Base-by-base conservation (phyloP, 306 rosid species). In the Cyamopsis tetragonoloba region DNA sequence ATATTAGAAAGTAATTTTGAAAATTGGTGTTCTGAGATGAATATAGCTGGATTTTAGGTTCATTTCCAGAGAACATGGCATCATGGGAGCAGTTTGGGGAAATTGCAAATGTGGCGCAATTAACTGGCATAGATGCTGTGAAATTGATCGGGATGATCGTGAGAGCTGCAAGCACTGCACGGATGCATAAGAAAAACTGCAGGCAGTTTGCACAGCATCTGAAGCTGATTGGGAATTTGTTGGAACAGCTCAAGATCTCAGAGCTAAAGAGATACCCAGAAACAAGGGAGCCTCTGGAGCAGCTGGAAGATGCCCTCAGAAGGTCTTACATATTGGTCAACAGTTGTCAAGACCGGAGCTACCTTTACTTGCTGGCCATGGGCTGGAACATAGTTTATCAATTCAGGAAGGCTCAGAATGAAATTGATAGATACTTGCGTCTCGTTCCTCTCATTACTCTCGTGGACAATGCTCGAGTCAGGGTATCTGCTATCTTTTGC, bases 311-410 rank as follows among this genome's bases (percentile, higher is more conserved):
- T 10, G 95, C 99, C 6, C 88, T 90, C 18, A 86, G 97, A 66
- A 89, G 95, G 79, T 86, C 99, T 5, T 90, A 78, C 70, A 72
- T 86, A 55, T 80, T 95, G 85, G 91, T 95, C 72, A 79, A 88
- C 46, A 95, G 97, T 71, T 95, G 99, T 77, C 95, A 90, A 66
- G 97, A 90, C 48, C 79, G 93, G 32, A 90, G 99, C 71, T 95
- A 86, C 75, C 90, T 95, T 32, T 95, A 95, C 73, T 42, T 95
- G 78, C 77, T 95, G 24, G 99, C 99, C 28, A 95, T 95, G 97
- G 99, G 99, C 0, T 95, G 99, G 97, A 95, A 88, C 82, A 86
- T 95, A 50, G 97, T 95, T 51, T 95, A 95, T 61, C 99, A 95
- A 57, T 95, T 95, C 83, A 76, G 99, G 57, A 86, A 86, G 86